Base-by-base conservation (phyloP, 164 flowering plant genomes). In the Tinospora cordifolia region DNA sequence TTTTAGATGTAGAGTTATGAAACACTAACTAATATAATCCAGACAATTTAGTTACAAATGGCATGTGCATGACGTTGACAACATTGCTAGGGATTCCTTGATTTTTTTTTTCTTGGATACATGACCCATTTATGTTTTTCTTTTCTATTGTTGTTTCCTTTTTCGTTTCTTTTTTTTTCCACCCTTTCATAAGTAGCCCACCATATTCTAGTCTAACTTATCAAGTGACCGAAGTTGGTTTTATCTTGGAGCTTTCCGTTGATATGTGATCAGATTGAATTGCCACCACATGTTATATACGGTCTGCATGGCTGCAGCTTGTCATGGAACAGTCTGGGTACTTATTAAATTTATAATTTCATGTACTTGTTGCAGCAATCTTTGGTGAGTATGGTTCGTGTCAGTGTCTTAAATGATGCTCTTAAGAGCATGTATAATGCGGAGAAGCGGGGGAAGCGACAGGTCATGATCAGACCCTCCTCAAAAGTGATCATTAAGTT, bases 351-450 rank as follows among this genome's bases (percentile, higher is more conserved):
- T 0, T 69, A 10, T 41, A 30, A 30, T 30, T 30, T 30, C 36
- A 30, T 30, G 26, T 11, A 26, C 58, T 57, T 58, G 59, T 24
- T 21, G 57, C 60, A 74, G 75, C 72, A 60, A 74, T 51, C 30
- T 59, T 68, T 70, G 62, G 68, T 25, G 60, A 79, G 76, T 68
- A 86, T 86, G 89, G 89, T 86, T 72, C 78, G 89, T 69, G 67
- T 84, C 34, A 86, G 90, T 41, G 90, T 87, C 3, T 69, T 87
- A 74, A 87, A 84, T 67, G 90, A 87, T 77, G 90, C 90, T 75
- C 86, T 87, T 8, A 87, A 85, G 81, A 80, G 90, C 86, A 87
- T 85, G 87, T 87, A 82, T 69, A 87, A 87, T 77, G 90, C 90
- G 0, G 90, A 87, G 82, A 87, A 87, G 76, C 73, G 87, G 26